Evolutionary conservation across 805 yeast genomes (phyloP).

Genomic region (Scheffersomyces ergatensis): DNA sequence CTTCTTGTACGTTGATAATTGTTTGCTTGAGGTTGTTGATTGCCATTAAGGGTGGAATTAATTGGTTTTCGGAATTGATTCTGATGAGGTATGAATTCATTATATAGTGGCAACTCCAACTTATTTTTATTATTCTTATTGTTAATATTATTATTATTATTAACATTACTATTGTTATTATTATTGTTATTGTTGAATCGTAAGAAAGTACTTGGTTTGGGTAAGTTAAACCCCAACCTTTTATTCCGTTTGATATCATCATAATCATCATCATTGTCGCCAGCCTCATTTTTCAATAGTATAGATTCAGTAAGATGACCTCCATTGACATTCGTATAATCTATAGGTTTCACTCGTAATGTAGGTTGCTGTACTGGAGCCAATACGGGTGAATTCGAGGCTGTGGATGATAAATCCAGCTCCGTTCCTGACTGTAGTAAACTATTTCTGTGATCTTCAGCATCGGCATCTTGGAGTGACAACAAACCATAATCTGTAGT

Average conservation of each 20-base stretch:
- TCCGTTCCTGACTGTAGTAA: constrained; percentile 14
- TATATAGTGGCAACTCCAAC: constrained; percentile 14
- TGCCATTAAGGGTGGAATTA: background rate
- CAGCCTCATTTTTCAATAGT: too few species aligned
- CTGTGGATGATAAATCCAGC: constrained; percentile 29
- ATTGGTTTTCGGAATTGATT: constrained; percentile 8
- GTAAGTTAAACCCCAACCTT: constrained; percentile 10
- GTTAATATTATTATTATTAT: too few species aligned
- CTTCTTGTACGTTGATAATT: constrained; percentile 7
- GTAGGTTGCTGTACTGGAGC: background rate
- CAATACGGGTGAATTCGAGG: constrained; percentile 15
- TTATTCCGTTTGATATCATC: background rate
- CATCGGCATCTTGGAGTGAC: background rate
- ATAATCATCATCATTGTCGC: too few species aligned
- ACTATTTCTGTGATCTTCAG: background rate
- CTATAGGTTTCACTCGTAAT: background rate
- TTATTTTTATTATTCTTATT: background rate
- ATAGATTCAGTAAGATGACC: background rate
- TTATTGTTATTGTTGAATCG: constrained; percentile 3
- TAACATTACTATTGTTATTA: too few species aligned
- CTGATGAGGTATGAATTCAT: constrained; percentile 7
- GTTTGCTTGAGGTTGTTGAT: background rate
- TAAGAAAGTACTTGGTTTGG: constrained; percentile 5
- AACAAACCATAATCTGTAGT: too few species aligned
- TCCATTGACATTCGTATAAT: background rate